phyloP scores from a whole-genome alignment of 768 basidiomycete genomes.

The Mycena belliarum region DNA sequence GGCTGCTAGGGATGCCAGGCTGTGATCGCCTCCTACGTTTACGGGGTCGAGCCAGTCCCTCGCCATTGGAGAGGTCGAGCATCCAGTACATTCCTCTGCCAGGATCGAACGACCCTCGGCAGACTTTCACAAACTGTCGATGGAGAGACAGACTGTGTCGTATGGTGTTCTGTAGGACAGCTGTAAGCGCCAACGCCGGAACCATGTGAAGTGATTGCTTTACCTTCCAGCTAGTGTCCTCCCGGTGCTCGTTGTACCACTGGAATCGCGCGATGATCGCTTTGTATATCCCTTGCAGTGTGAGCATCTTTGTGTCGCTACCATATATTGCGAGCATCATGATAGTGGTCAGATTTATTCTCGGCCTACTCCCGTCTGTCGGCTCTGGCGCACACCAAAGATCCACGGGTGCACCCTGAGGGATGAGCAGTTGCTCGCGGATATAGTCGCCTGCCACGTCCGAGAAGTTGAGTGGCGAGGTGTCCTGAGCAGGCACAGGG shows the following conservation, averaged over 20 bases:
- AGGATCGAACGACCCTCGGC: neutral
- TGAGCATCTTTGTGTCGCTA: slow-evolving; percentile 51
- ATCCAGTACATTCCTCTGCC: slow-evolving; percentile 4
- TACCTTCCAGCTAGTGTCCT: slow-evolving; percentile 60
- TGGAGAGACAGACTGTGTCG: slow-evolving; percentile 11
- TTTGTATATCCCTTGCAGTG: slow-evolving; percentile 61
- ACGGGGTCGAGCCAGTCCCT: neutral
- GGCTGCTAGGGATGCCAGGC: too few species aligned
- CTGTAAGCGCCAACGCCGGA: neutral
- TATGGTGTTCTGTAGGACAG: neutral
- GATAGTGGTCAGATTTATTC: slow-evolving; percentile 14
- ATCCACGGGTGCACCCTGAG: neutral
- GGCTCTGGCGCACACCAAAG: neutral
- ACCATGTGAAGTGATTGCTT: slow-evolving; percentile 6
- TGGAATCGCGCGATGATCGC: slow-evolving; percentile 57
- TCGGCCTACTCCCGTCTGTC: neutral
- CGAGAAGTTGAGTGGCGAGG: neutral
- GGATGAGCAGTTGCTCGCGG: neutral
- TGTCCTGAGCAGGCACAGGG: neutral
- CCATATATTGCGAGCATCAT: slow-evolving; percentile 66
- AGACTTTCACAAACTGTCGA: neutral
- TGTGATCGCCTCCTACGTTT: neutral
- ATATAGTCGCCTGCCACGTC: slow-evolving; percentile 2
- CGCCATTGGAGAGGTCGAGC: neutral
- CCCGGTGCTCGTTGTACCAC: slow-evolving; percentile 44